Evolutionary conservation across 2,329 filamentous ascomycete species (phyloP).

Genomic region (Curvularia lunata): DNA sequence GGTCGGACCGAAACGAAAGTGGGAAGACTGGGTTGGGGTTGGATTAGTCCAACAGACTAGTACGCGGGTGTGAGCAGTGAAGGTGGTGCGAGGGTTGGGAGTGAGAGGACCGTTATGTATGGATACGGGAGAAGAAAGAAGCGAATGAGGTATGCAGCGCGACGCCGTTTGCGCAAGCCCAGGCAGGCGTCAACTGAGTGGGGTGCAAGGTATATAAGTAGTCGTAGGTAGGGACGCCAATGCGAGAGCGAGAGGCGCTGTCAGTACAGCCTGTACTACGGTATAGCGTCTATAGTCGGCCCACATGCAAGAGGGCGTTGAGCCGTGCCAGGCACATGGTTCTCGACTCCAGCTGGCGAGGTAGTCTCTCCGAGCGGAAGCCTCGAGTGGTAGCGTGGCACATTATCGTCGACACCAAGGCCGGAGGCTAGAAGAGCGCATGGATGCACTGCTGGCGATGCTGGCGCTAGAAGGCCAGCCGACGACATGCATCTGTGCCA

Average conservation of each 20-base stretch:
- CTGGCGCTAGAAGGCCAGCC: constrained; percentile 12
- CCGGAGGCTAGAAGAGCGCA: constrained; percentile 1
- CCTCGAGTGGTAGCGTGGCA: constrained; percentile 16
- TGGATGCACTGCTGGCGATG: background rate
- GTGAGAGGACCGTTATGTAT: background rate
- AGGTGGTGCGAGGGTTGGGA: background rate
- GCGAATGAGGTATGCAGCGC: background rate
- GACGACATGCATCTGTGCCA: constrained; percentile 30
- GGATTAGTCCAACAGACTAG: constrained; percentile 9
- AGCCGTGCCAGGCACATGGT: constrained; percentile 12
- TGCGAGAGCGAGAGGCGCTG: constrained; percentile 1
- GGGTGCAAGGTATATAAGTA: background rate
- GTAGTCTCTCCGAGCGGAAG: constrained; percentile 16
- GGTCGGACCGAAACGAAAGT: background rate
- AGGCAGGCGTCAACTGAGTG: background rate
- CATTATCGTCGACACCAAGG: background rate
- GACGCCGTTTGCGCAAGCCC: constrained; percentile 4
- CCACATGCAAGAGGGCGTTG: background rate
- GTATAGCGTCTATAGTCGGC: background rate
- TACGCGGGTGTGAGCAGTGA: background rate
- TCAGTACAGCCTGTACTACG: too few species aligned
- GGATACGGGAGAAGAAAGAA: background rate
- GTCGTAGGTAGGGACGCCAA: background rate
- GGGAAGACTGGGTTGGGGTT: background rate
- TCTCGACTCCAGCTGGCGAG: too few species aligned